Evolutionary conservation across 345 rosid species (phyloP), one percentile per base, ranked within the genome.

Genomic region (Turnera subulata): DNA sequence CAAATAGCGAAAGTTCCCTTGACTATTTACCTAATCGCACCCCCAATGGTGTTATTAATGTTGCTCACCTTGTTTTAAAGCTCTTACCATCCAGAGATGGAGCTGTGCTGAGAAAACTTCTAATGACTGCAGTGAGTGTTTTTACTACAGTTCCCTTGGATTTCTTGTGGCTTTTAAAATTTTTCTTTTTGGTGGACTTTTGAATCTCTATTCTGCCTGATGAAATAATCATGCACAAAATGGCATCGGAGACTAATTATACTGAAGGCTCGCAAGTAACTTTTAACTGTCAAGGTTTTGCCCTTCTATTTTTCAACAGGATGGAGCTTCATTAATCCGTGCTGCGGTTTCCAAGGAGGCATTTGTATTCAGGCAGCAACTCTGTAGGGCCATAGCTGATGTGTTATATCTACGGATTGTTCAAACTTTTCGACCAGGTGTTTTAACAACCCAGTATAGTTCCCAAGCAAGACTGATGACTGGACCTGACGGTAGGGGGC

Each of bases 81-180:
- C 89, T 92, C 70, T 70, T 88, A 68, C 81, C 85, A 55, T 84
- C 96, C 43, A 84, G 78, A 72, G 78, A 88, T 23, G 98, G 96
- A 49, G 73, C 71, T 56, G 92, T 79, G 63, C 84, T 92, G 42
- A 78, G 98, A 67, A 84, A 84, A 66, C 92, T 91, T 66, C 57
- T 92, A 63, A 77, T 92, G 95, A 84, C 95, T 58, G 98, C 90
- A 50, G 98, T 88, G 58, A 81, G 93, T 84, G 53, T 29, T 71
- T 49, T 46, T 46, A 63, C 68, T 37, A n/a, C 9, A 45, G 14
- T 6, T 19, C 6, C 14, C 11, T 9, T n/a, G 2, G 43, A 12
- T 20, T 2, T 47, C 20, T 37, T 56, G 11, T 51, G 48, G 35
- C 55, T 14, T 16, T 49, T 37, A 4, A 2, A 6, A 33, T 13